Conservation (phyloP, 768 basidiomycete species). For the Mycena venus region DNA sequence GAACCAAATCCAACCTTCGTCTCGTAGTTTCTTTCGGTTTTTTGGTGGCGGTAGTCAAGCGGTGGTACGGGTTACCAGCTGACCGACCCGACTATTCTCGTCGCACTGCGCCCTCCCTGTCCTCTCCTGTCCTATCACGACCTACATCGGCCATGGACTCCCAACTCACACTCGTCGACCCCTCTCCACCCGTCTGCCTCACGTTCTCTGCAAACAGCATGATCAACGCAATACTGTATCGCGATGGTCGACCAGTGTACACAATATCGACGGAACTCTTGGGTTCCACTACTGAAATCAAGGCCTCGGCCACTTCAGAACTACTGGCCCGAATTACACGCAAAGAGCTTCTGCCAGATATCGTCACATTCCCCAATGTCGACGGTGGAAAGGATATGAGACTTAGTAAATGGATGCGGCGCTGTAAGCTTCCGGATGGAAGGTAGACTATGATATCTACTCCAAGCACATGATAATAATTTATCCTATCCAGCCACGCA, state of each 20-base stretch:
- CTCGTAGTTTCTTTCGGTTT: no score
- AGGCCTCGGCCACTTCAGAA: background rate
- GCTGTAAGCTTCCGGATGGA: conserved; percentile 12
- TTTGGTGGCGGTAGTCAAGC: no score
- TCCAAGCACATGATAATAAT: background rate
- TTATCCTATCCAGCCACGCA: background rate
- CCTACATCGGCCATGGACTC: conserved; percentile 17
- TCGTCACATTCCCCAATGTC: conserved; percentile 6
- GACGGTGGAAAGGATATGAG: conserved; percentile 5
- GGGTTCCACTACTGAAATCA: conserved; percentile 19
- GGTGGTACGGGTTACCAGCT: no score
- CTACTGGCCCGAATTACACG: conserved; percentile 16
- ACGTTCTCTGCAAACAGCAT: conserved; percentile 24
- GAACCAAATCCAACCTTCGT: no score
- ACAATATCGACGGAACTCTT: conserved; percentile 11
- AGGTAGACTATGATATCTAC: background rate
- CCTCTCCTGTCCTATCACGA: background rate
- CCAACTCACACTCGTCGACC: conserved; percentile 24
- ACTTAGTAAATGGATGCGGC: conserved; percentile 22
- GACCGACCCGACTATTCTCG: no score
- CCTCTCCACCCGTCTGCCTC: conserved; percentile 5
- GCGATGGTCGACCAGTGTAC: conserved; percentile 12
- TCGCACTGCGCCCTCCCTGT: no score
- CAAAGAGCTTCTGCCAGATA: conserved; percentile 14
- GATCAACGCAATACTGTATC: conserved; percentile 16